Conservation (phyloP, 768 basidiomycete species). For the Sporobolomyces pararoseus region DNA sequence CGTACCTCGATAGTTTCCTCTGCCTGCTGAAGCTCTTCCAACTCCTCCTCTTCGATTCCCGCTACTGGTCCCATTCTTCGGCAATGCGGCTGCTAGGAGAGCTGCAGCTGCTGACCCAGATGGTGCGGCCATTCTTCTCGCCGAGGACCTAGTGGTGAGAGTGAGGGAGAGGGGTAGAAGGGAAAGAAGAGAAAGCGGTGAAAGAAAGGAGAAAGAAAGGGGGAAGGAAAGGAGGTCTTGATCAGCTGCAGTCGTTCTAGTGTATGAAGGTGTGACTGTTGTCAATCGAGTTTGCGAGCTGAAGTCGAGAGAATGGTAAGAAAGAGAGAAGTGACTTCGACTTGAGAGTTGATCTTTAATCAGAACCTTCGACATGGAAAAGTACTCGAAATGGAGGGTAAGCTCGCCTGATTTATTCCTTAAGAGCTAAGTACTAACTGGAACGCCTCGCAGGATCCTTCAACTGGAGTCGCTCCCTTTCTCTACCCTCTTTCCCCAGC, state of each 20-base stretch:
- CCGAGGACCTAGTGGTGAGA: neutral
- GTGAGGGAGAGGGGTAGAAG: neutral
- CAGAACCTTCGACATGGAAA: constrained; percentile 18
- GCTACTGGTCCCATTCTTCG: neutral
- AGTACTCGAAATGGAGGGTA: constrained; percentile 31
- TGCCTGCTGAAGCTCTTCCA: constrained; percentile 3
- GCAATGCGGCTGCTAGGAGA: constrained; percentile 25
- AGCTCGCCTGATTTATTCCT: neutral
- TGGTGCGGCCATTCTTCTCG: constrained; percentile 5
- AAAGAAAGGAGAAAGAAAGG: neutral
- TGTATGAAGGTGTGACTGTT: neutral
- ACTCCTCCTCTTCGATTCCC: constrained; percentile 1
- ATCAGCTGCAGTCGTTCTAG: neutral
- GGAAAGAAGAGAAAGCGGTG: constrained; percentile 3
- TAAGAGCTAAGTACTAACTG: neutral
- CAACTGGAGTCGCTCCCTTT: constrained; percentile 37
- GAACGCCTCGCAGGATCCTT: constrained; percentile 4
- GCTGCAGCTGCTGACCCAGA: constrained; percentile 26
- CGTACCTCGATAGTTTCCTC: constrained; percentile 1
- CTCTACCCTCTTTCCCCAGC: constrained; percentile 20
- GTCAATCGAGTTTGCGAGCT: neutral
- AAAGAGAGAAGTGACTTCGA: neutral
- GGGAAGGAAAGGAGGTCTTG: neutral
- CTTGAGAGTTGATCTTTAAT: neutral
- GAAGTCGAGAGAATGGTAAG: neutral